phyloP scores from a whole-genome alignment of 2,329 filamentous ascomycete genomes.

The Aspergillus sp. region DNA sequence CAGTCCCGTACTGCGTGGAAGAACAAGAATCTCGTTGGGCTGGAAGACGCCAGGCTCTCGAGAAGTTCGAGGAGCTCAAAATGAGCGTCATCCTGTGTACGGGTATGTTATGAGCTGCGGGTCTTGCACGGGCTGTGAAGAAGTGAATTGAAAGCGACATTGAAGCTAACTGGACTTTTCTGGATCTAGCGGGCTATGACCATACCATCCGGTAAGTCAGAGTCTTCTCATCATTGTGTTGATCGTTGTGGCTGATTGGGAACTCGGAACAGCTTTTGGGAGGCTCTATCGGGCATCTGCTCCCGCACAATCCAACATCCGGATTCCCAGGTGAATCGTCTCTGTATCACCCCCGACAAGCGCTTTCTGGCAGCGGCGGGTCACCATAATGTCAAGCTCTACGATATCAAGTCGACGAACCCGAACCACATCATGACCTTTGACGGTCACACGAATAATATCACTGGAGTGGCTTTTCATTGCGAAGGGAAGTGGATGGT shows the following conservation, averaged over 20 bases:
- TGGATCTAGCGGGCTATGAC: slow-evolving; percentile 57
- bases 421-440: slow-evolving; percentile 88
- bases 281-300: slow-evolving; percentile 94
- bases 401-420: slow-evolving; percentile 98
- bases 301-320: slow-evolving; percentile 96
- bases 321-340: slow-evolving; percentile 94
- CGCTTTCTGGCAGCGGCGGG: slow-evolving; percentile 79
- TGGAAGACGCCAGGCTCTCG: not conserved
- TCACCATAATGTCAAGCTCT: slow-evolving; percentile 86
- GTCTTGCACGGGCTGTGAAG: slow-evolving; percentile 10
- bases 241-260: not conserved
- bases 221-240: not conserved
- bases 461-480: slow-evolving; percentile 95
- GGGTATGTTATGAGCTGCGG: slow-evolving; percentile 34
- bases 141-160: slow-evolving; percentile 9
- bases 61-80: slow-evolving; percentile 6
- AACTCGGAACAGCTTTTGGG: slow-evolving; percentile 69
- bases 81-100: slow-evolving; percentile 64
- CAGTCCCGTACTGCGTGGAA: not conserved
- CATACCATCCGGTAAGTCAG: slow-evolving; percentile 60
- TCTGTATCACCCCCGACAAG: slow-evolving; percentile 98
- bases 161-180: slow-evolving; percentile 3
- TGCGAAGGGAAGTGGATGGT: slow-evolving; percentile 99
- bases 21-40: not conserved
- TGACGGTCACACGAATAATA: slow-evolving; percentile 90